phyloP scores from a whole-genome alignment of 2,329 filamentous ascomycete species.

The Sporothrix inflata region DNA sequence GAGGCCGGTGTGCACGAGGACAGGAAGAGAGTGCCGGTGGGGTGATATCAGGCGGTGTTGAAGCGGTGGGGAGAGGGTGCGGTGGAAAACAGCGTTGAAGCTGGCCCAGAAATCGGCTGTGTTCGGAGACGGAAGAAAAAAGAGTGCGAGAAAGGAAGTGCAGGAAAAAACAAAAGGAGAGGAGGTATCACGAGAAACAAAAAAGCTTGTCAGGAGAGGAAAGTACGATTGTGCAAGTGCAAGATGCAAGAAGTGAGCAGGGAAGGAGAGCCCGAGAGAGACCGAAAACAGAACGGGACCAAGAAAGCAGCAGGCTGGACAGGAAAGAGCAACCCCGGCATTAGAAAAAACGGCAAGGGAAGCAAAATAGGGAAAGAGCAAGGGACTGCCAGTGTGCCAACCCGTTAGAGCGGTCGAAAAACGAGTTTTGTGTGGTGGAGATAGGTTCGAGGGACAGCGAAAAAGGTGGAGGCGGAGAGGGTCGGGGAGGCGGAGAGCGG shows the following conservation, averaged over 20 bases:
- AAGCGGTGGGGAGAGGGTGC: conserved; percentile 12
- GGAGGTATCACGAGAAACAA: neutral
- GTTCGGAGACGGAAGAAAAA: neutral
- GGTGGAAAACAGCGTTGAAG: conserved; percentile 28
- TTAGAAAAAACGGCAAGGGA: conserved; percentile 12
- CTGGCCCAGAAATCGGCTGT: conserved; percentile 3
- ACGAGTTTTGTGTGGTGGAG: conserved; percentile 28
- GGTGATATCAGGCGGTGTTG: conserved; percentile 17
- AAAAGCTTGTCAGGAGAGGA: conserved; percentile 8
- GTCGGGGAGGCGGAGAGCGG: conserved; percentile 32
- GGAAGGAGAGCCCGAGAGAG: neutral
- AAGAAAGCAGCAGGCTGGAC: neutral
- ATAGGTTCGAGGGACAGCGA: conserved; percentile 17
- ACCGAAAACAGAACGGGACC: conserved; percentile 24
- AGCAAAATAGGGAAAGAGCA: conserved; percentile 17
- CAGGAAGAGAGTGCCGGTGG: conserved; percentile 7
- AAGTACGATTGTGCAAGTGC: neutral
- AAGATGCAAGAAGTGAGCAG: neutral
- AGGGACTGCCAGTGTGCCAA: neutral
- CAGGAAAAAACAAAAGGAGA: neutral
- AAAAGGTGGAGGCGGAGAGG: conserved; percentile 32
- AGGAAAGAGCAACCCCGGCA: conserved; percentile 25
- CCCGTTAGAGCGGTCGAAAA: conserved; percentile 19
- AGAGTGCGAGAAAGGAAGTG: neutral
- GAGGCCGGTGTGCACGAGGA: conserved; percentile 1